Conservation (phyloP, 192 early-diverging fungal genomes). For the Coemansia sp. region DNA sequence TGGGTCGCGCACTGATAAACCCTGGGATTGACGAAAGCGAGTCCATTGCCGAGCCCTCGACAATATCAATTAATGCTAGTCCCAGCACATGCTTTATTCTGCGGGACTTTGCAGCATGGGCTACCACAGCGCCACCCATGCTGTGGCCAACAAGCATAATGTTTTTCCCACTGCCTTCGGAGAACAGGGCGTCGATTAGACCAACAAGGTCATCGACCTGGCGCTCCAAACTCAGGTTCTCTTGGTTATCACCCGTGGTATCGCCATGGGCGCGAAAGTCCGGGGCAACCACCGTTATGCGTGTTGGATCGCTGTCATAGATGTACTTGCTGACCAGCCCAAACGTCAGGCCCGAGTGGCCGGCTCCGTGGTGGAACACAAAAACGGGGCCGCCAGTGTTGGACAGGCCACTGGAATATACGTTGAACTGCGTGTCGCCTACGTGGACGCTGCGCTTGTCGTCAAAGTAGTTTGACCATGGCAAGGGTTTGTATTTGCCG, state of each 20-base stretch:
- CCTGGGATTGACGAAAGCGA: slow-evolving; percentile 41
- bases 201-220: slow-evolving; percentile 61
- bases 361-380: slow-evolving; percentile 83
- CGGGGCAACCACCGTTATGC: slow-evolving; percentile 56
- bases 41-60: slow-evolving; percentile 67
- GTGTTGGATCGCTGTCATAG: slow-evolving; percentile 24
- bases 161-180: slow-evolving; percentile 31
- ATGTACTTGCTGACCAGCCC: slow-evolving; percentile 63
- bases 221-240: slow-evolving; percentile 58
- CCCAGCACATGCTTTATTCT: slow-evolving; percentile 59
- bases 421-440: slow-evolving; percentile 50
- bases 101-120: slow-evolving; percentile 59
- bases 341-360: slow-evolving; percentile 66
- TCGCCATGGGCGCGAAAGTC: slow-evolving; percentile 77
- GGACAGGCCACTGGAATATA: slow-evolving; percentile 29
- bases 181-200: slow-evolving; percentile 53
- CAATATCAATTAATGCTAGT: slow-evolving; percentile 73
- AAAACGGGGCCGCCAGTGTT: slow-evolving; percentile 59
- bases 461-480: slow-evolving; percentile 63
- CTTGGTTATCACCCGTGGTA: slow-evolving; percentile 47
- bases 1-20: slow-evolving; percentile 43
- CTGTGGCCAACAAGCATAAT: slow-evolving; percentile 80
- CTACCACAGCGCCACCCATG: slow-evolving; percentile 78
- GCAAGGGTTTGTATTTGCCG: slow-evolving; percentile 37
- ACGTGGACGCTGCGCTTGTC: slow-evolving; percentile 33